These are phyloP conservation scores for Cystobasidium slooffiae DNA, from an alignment of 1,284 basidiomycete species.

Conservation along the genomic window DNA sequence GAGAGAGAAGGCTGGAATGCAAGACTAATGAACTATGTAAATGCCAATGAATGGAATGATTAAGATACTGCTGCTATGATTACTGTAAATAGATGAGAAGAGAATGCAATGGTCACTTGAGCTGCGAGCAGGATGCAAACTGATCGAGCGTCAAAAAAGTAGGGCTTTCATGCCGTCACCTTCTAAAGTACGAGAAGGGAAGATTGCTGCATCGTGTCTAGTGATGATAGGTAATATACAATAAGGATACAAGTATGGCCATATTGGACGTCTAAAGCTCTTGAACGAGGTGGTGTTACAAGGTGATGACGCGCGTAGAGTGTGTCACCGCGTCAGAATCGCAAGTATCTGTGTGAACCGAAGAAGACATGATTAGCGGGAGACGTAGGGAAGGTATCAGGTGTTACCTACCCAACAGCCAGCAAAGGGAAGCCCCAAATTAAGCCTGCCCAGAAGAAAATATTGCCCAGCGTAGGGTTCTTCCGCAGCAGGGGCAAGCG, in stretches of 20 bases:
- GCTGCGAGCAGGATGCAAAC: too few relatives aligned
- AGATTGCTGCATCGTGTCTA: too few relatives aligned
- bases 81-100: too few relatives aligned
- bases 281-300: neutral
- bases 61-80: too few relatives aligned
- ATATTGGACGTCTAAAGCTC: neutral
- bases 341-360: neutral
- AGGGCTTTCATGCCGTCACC: too few relatives aligned
- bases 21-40: too few relatives aligned
- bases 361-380: neutral
- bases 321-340: slow-evolving; percentile 22
- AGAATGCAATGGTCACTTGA: too few relatives aligned
- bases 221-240: too few relatives aligned
- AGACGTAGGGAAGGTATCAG: neutral
- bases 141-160: too few relatives aligned
- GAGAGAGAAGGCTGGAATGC: too few relatives aligned
- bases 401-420: slow-evolving; percentile 71
- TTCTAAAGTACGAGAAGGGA: too few relatives aligned
- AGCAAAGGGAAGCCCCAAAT: slow-evolving; percentile 86
- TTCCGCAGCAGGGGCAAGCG: slow-evolving; percentile 74
- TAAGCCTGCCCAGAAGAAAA: slow-evolving; percentile 89
- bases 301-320: neutral
- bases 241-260: neutral
- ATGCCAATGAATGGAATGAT: too few relatives aligned
- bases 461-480: slow-evolving; percentile 71